Evolutionary conservation across 1,284 basidiomycete species (phyloP).

Genomic region (Leucoagaricus sp.): DNA sequence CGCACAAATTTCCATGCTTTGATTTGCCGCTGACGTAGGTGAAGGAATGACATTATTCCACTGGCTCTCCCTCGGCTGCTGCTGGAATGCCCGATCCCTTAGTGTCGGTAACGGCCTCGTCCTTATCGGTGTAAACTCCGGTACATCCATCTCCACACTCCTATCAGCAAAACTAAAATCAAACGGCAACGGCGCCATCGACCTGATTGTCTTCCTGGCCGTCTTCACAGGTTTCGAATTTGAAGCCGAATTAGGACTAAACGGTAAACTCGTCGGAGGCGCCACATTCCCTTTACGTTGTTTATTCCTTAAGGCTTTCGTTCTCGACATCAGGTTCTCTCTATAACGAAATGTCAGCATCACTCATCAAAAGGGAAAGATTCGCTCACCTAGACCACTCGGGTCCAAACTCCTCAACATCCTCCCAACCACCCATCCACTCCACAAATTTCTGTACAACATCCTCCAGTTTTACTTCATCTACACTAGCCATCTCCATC

Average conservation of each 20-base stretch:
- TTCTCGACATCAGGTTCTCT: slow-evolving; percentile 52
- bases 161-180: slow-evolving; percentile 13
- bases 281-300: slow-evolving; percentile 59
- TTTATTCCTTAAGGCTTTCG: slow-evolving; percentile 59
- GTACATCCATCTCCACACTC: slow-evolving; percentile 40
- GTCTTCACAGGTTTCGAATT: no score
- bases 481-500: slow-evolving; percentile 45
- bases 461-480: slow-evolving; percentile 48
- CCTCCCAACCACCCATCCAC: slow-evolving; percentile 44
- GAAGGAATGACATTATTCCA: no score
- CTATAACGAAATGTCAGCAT: slow-evolving; percentile 34
- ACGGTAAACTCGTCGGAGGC: slow-evolving; percentile 45
- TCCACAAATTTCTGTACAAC: slow-evolving; percentile 59
- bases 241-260: slow-evolving; percentile 19
- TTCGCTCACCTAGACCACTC: slow-evolving; percentile 53
- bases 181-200: neutral
- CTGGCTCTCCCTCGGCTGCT: slow-evolving; percentile 22
- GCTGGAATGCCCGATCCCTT: no score
- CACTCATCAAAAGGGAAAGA: slow-evolving; percentile 11
- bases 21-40: no score
- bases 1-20: neutral
- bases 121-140: slow-evolving; percentile 52
- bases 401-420: slow-evolving; percentile 39
- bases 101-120: no score
- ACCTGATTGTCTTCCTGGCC: no score